Percentiles rank a stretch among this genome's conserved stretches.
These are phyloP conservation scores for Tubosaeta brunneosetosa DNA, from an alignment of 768 basidiomycete genomes.

Conservation along the genomic window DNA sequence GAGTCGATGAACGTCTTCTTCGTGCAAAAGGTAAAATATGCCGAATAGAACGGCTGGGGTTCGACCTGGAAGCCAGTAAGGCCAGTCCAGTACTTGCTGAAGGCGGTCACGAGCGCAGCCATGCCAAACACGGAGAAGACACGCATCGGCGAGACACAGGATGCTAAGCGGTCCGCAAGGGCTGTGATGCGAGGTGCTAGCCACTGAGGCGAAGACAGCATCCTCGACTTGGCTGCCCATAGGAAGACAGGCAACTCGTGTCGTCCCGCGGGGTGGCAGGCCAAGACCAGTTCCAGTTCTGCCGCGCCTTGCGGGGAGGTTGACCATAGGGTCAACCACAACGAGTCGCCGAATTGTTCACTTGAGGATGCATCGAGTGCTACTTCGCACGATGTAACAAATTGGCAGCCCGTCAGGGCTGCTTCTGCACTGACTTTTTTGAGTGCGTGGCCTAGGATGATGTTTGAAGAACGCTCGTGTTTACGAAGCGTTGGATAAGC, in stretches of 20 bases:
- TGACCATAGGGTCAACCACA: conserved; percentile 52
- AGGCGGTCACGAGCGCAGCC: conserved; percentile 37
- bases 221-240: conserved; percentile 36
- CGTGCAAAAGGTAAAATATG: conserved; percentile 44
- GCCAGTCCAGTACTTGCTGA: conserved; percentile 41
- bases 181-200: conserved; percentile 33
- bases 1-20: conserved; percentile 32
- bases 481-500: conserved; percentile 39
- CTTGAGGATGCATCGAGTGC: conserved; percentile 20
- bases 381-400: conserved; percentile 33
- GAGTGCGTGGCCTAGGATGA: conserved; percentile 49
- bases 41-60: conserved; percentile 46
- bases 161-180: conserved; percentile 35
- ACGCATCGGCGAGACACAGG: conserved; percentile 38
- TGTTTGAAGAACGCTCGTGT: conserved; percentile 48
- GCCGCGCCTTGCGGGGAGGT: conserved; percentile 25
- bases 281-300: conserved; percentile 41
- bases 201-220: conserved; percentile 24
- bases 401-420: conserved; percentile 35
- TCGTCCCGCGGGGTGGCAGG: conserved; percentile 41
- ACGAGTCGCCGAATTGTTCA: conserved; percentile 24
- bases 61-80: conserved; percentile 36
- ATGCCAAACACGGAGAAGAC: conserved; percentile 52
- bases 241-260: conserved; percentile 53
- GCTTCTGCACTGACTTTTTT: conserved; percentile 37